These are phyloP conservation scores for Gonium pectorale DNA, from an alignment of 139 green algal genomes.

Conservation along the genomic window DNA sequence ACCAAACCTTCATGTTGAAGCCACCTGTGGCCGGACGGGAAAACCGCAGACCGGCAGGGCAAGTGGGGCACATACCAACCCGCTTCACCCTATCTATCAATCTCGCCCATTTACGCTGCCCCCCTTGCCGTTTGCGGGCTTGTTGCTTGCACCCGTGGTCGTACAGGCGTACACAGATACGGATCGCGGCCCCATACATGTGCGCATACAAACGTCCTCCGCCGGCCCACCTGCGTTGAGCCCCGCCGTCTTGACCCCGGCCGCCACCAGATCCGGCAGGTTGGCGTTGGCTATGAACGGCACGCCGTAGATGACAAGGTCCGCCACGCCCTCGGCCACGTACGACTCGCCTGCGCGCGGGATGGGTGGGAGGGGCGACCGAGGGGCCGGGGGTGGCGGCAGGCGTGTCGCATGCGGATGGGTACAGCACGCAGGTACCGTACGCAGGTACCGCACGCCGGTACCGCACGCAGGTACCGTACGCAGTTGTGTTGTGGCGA, in stretches of 20 bases:
- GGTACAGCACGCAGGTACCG: no score
- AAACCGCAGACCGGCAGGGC: neutral
- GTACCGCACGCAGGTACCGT: no score
- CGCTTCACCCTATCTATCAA: neutral
- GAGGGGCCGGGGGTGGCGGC: no score
- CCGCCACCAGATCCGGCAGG: constrained; percentile 54
- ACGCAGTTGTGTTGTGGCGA: no score
- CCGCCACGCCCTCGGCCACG: constrained; percentile 48
- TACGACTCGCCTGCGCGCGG: constrained; percentile 29
- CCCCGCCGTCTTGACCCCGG: constrained; percentile 3
- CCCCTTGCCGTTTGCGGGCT: no score
- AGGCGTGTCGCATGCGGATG: no score
- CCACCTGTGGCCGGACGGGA: neutral
- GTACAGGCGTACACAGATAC: no score
- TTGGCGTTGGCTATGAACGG: constrained; percentile 69
- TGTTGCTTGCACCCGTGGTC: no score
- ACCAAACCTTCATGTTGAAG: constrained; percentile 15
- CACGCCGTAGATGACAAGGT: constrained; percentile 58
- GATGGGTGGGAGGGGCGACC: neutral
- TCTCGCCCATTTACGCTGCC: no score
- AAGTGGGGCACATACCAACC: neutral
- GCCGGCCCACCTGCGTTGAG: constrained; percentile 33
- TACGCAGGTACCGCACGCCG: no score
- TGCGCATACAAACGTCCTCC: neutral
- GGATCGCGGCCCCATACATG: no score